These are phyloP conservation scores for Nemania sp. DNA, from an alignment of 2,329 filamentous ascomycete species.

Conservation along the genomic window DNA sequence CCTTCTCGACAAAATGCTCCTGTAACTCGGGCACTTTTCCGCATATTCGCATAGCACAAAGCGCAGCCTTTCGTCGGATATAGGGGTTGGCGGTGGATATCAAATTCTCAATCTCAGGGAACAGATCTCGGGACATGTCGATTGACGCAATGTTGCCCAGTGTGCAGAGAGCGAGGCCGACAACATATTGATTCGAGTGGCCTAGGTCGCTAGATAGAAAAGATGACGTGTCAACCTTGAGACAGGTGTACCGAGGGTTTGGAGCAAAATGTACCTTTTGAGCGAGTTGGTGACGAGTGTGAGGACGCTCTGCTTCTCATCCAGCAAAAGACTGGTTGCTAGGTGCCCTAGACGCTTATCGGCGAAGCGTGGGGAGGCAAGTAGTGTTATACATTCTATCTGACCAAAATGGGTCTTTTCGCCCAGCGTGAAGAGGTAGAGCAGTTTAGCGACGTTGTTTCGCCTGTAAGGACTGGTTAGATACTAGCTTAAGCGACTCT, in stretches of 20 bases:
- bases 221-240: slow-evolving; percentile 50
- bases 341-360: slow-evolving; percentile 97
- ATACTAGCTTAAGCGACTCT: slow-evolving; percentile 15
- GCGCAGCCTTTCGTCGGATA: slow-evolving; percentile 93
- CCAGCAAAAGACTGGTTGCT: slow-evolving; percentile 93
- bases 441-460: slow-evolving; percentile 98
- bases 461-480: slow-evolving; percentile 67
- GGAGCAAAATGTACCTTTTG: slow-evolving; percentile 77
- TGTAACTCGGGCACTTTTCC: slow-evolving; percentile 97
- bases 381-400: slow-evolving; percentile 97
- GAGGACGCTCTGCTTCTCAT: slow-evolving; percentile 98
- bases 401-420: slow-evolving; percentile 99
- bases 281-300: slow-evolving; percentile 97
- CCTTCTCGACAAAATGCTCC: slow-evolving; percentile 97
- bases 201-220: slow-evolving; percentile 79
- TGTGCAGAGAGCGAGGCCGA: slow-evolving; percentile 94
- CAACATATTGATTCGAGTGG: slow-evolving; percentile 98
- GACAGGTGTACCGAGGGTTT: not conserved
- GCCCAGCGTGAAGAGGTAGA: slow-evolving; percentile 97
- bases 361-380: slow-evolving; percentile 96
- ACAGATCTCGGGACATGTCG: slow-evolving; percentile 98
- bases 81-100: slow-evolving; percentile 97
- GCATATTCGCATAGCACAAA: slow-evolving; percentile 99
- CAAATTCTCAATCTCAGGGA: slow-evolving; percentile 93
- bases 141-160: slow-evolving; percentile 97